A percentile compares a stretch with the other conserved stretches of the same genome.
Conservation (phyloP, 441 rosid genomes). For the Lepidium campestre region DNA sequence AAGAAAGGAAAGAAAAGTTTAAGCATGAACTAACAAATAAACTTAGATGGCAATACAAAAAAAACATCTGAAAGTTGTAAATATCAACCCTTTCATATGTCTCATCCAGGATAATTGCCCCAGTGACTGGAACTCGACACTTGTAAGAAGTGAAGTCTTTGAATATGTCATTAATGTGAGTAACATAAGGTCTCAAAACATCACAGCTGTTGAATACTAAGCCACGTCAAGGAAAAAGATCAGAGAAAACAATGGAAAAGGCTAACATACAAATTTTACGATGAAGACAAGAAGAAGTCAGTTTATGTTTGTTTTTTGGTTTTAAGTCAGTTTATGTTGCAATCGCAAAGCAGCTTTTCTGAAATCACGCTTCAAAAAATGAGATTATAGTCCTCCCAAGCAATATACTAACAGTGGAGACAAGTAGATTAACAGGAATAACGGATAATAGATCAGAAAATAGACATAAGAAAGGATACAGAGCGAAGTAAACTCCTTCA, state of each 20-base stretch:
- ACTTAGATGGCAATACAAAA: not conserved
- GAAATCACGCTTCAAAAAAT: not conserved
- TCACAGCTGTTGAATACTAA: conserved; percentile 92
- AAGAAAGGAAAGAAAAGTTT: not conserved
- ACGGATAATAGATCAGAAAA: not conserved
- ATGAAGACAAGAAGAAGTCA: not conserved
- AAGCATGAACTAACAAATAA: conserved; percentile 6
- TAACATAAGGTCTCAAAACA: conserved; percentile 82
- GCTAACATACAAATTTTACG: not conserved
- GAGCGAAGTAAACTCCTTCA: conserved; percentile 87
- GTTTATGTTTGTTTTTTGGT: no score
- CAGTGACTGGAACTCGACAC: conserved; percentile 96
- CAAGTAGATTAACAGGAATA: not conserved
- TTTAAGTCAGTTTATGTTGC: not conserved
- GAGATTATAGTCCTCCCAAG: not conserved
- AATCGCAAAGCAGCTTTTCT: not conserved
- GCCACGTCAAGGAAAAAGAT: conserved; percentile 38
- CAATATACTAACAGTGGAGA: not conserved
- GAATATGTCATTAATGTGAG: conserved; percentile 85
- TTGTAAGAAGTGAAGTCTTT: conserved; percentile 97
- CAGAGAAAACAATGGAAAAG: not conserved
- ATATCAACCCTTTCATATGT: conserved; percentile 71
- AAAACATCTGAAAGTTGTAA: not conserved
- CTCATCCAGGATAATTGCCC: conserved; percentile 93
- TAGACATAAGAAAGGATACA: conserved; percentile 52